These are phyloP conservation scores for Rhizopus stolonifer DNA, from an alignment of 371 early-diverging fungal genomes.

Conservation along the genomic window DNA sequence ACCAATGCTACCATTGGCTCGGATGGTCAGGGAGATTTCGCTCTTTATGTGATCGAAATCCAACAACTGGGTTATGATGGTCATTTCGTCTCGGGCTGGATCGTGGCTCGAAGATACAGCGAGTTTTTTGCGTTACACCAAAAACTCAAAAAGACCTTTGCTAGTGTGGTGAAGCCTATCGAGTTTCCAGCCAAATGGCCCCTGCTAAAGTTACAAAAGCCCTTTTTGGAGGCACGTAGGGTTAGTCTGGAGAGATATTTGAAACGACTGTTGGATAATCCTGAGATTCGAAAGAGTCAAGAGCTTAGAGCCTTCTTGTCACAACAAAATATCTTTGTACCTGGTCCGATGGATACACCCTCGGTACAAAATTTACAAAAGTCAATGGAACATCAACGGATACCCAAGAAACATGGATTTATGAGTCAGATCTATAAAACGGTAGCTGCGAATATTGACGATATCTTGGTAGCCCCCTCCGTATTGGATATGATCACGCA, in stretches of 20 bases:
- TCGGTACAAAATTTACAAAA: constrained; percentile 29
- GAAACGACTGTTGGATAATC: constrained; percentile 56
- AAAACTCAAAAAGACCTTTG: constrained; percentile 53
- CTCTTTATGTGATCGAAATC: constrained; percentile 78
- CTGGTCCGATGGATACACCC: constrained; percentile 29
- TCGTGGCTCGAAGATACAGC: constrained; percentile 75
- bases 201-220: constrained; percentile 56
- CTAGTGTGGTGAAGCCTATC: constrained; percentile 57
- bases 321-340: constrained; percentile 57
- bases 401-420: constrained; percentile 33
- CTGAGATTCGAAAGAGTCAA: constrained; percentile 53
- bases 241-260: constrained; percentile 71
- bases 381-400: constrained; percentile 6
- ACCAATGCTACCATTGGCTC: constrained; percentile 58
- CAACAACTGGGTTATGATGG: constrained; percentile 61
- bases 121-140: constrained; percentile 83
- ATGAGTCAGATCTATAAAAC: constrained; percentile 76
- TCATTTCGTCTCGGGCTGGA: constrained; percentile 70
- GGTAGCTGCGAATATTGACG: constrained; percentile 69
- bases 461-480: constrained; percentile 65
- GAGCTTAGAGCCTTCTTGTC: constrained; percentile 66
- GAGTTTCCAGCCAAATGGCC: constrained; percentile 80
- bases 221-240: constrained; percentile 71
- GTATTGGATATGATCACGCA: constrained; percentile 75
- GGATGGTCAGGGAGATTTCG: constrained; percentile 63